A percentile compares a stretch with the other conserved stretches of the same genome.
Evolutionary conservation across 345 rosid genomes (phyloP).

Genomic region (Carallia brachiata): DNA sequence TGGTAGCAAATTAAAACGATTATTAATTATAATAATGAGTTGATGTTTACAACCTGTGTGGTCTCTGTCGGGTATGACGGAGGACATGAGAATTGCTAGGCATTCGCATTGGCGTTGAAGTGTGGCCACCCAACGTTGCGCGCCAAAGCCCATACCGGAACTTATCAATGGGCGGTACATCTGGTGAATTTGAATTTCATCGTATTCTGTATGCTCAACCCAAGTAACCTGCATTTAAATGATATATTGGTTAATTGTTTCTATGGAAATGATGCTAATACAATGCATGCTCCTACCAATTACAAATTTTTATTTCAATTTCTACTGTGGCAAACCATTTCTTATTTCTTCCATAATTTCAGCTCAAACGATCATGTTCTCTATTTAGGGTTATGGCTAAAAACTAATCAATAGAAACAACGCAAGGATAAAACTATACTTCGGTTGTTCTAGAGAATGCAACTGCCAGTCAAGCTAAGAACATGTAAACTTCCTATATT

Average conservation of each 20-base stretch:
- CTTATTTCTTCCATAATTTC: neutral
- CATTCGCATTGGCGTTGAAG: constrained; percentile 94
- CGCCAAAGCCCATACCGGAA: constrained; percentile 89
- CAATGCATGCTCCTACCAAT: too few species aligned
- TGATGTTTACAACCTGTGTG: constrained; percentile 44
- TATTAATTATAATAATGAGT: neutral
- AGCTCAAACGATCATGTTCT: neutral
- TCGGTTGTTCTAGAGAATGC: neutral
- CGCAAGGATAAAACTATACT: neutral
- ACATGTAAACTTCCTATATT: neutral
- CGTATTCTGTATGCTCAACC: constrained; percentile 94
- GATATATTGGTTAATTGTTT: too few species aligned
- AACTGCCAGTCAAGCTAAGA: neutral
- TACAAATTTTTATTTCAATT: neutral
- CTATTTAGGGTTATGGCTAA: neutral
- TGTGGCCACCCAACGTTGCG: constrained; percentile 90
- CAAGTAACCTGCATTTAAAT: constrained; percentile 72
- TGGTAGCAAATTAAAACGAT: neutral
- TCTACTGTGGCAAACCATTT: neutral
- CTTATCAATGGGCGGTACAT: constrained; percentile 61
- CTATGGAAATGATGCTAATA: too few species aligned
- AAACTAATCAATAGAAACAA: neutral
- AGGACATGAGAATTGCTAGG: constrained; percentile 87
- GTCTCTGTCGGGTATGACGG: constrained; percentile 50
- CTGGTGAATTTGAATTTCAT: constrained; percentile 64